Conservation (phyloP, 1,284 basidiomycete species). For the Golubevia pallescens region DNA sequence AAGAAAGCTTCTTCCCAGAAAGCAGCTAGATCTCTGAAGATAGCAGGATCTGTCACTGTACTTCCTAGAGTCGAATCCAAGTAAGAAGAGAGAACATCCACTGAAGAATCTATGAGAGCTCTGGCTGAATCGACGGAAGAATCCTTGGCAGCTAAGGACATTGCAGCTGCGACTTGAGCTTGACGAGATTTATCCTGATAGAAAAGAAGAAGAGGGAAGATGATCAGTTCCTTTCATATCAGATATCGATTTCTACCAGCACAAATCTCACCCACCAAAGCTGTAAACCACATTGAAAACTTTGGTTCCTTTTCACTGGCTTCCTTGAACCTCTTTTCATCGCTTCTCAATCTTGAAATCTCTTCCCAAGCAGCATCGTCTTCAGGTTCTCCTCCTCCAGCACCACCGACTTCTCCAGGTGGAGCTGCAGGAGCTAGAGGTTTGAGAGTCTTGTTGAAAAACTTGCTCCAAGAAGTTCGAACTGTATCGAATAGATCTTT, state of each 20-base stretch:
- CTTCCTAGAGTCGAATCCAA: conserved; percentile 67
- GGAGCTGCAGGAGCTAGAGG: conserved; percentile 49
- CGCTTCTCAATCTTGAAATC: conserved; percentile 28
- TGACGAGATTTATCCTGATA: conserved; percentile 38
- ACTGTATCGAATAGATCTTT: conserved; percentile 35
- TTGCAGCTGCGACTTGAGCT: conserved; percentile 50
- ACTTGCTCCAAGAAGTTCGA: conserved; percentile 46
- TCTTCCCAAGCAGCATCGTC: conserved; percentile 58
- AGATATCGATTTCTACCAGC: background rate
- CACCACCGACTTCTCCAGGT: conserved; percentile 7
- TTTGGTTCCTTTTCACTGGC: conserved; percentile 49
- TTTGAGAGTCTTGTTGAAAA: conserved; percentile 44
- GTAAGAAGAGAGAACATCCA: conserved; percentile 46
- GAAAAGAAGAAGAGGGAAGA: background rate
- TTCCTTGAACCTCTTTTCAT: conserved; percentile 38
- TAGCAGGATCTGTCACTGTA: conserved; percentile 82
- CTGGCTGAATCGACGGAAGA: conserved; percentile 23
- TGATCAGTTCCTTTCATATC: background rate
- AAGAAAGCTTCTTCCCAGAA: conserved; percentile 93
- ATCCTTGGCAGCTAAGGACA: conserved; percentile 37
- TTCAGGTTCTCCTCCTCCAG: conserved; percentile 13
- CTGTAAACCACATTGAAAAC: conserved; percentile 51
- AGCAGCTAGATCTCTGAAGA: conserved; percentile 82
- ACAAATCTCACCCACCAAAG: conserved; percentile 21
- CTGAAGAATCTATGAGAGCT: conserved; percentile 40